Conservation (phyloP, 2,329 filamentous ascomycete species). For the Escovopsis sp. region DNA sequence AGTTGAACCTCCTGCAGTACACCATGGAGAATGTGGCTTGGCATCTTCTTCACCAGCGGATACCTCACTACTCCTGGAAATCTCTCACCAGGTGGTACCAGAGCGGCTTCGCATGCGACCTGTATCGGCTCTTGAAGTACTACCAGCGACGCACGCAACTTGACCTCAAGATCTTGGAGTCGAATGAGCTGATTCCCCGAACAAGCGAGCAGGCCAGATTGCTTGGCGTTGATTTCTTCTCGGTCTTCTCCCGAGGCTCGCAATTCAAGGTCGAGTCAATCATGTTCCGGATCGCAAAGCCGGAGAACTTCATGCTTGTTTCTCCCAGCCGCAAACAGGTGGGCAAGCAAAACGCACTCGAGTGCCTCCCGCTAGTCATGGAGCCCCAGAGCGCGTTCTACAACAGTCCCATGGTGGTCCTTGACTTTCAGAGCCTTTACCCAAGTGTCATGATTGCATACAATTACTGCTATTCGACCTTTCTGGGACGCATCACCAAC, state of each 20-base stretch:
- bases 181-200: constrained; percentile 74
- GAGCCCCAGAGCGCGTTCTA: constrained; percentile 94
- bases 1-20: constrained; percentile 83
- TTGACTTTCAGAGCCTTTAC: constrained; percentile 94
- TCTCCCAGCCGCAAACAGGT: constrained; percentile 89
- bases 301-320: constrained; percentile 81
- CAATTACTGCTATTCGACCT: constrained; percentile 98
- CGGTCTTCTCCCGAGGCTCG: constrained; percentile 84
- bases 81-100: constrained; percentile 73
- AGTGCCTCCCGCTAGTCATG: constrained; percentile 92
- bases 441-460: constrained; percentile 98
- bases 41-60: constrained; percentile 71
- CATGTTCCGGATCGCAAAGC: constrained; percentile 97
- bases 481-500: constrained; percentile 66
- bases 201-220: constrained; percentile 91
- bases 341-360: constrained; percentile 81
- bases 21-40: constrained; percentile 94
- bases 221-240: constrained; percentile 91
- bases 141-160: constrained; percentile 62
- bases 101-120: constrained; percentile 50
- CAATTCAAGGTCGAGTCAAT: constrained; percentile 98
- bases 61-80: constrained; percentile 73
- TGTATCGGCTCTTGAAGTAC: constrained; percentile 64
- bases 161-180: constrained; percentile 80
- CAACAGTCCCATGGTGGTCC: constrained; percentile 70